Evolutionary conservation across 1,139 yeast species (phyloP), one percentile per base, ranked within the genome.

Genomic region (Wickerhamomyces sp.): DNA sequence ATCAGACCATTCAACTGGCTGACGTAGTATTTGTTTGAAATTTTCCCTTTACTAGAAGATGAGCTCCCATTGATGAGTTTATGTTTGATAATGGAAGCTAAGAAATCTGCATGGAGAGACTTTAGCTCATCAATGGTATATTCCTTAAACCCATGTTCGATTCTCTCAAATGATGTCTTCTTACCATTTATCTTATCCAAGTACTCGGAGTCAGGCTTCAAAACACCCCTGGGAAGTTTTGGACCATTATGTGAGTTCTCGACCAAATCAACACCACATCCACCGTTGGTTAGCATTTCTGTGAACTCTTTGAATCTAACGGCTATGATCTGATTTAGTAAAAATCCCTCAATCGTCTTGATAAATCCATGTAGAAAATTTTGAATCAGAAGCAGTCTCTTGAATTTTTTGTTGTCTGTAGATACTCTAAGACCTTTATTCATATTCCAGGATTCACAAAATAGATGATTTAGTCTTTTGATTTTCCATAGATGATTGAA

Each of bases 401-500:
- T 73, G 50, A 68, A 61, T 2, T 69, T 62, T 43, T 65, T 64
- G 39, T 45, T 46, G 29, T 35, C 46, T 38, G 38, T 44, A 10
- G 40, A 14, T 18, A 37, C 37, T 44, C 50, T 39, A 45, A 53
- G 27, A 48, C 37, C 33, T 44, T 69, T 74, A 10, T 71, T 56
- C 10, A 60, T 58, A 27, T 62, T 56, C 85, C 86, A 79, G 18
- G 73, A 67, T 7, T 57, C 60, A 47, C 75, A 71, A 49, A 84
- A 68, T 46, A 79, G 67, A 56, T 66, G 72, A 33, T 76, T 75
- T 31, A 84, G 75, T 51, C 88, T 82, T 51, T 82, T 78, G 38
- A 91, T 67, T 52, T 84, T 78, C 91, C 97, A 88, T 36, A 93
- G 64, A 58, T 90, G 88, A 59, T 90, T 88, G 67, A 93, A 93